phyloP scores from a whole-genome alignment of 83 land plant species.

The Picea engelmannii region DNA sequence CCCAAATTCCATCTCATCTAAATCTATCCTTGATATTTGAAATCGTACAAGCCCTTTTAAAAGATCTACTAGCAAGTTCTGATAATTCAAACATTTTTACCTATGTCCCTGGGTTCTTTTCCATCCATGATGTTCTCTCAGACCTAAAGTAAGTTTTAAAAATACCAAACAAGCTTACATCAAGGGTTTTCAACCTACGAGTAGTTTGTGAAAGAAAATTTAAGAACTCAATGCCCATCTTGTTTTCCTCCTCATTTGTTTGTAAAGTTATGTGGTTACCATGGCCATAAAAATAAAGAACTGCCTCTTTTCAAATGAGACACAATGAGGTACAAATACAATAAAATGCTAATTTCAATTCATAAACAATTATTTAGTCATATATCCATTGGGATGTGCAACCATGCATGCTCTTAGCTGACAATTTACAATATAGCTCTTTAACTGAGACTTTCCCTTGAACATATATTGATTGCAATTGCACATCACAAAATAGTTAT shows the following conservation, averaged over 20 bases:
- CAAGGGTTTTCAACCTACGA: neutral
- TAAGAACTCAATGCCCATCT: neutral
- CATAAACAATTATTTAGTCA: neutral
- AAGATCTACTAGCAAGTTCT: too few relatives aligned
- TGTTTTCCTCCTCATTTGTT: neutral
- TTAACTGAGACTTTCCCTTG: neutral
- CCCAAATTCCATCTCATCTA: too few relatives aligned
- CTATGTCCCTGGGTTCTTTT: too few relatives aligned
- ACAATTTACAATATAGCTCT: neutral
- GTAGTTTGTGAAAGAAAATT: neutral
- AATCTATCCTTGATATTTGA: too few relatives aligned
- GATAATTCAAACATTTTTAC: too few relatives aligned
- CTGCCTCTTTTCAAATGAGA: neutral
- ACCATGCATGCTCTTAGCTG: neutral
- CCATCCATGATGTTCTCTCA: neutral
- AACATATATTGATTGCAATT: neutral
- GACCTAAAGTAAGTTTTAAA: neutral
- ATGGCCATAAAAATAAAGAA: neutral
- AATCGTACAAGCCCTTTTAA: too few relatives aligned
- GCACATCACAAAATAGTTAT: neutral
- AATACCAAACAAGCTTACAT: neutral
- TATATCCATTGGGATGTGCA: neutral
- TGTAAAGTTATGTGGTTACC: neutral
- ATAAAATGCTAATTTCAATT: neutral
- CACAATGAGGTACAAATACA: neutral